Percentiles rank a stretch among this genome's conserved stretches.
Evolutionary conservation across 2,329 filamentous ascomycete genomes (phyloP).

Genomic region (Mycosphaerella sp.): DNA sequence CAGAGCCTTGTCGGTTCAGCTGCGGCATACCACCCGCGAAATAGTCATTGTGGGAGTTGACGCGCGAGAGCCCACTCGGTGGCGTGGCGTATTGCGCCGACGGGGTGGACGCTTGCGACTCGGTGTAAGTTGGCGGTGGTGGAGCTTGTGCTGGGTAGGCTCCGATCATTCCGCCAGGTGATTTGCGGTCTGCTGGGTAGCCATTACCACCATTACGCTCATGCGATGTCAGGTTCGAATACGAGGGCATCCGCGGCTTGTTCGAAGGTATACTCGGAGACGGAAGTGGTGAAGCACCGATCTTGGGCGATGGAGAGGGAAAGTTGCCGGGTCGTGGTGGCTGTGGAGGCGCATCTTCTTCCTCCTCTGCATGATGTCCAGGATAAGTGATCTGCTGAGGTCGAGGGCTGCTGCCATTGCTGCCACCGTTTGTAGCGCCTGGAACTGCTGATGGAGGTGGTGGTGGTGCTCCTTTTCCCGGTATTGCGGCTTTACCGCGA

Average conservation of each 20-base stretch:
- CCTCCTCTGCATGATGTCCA: slow-evolving; percentile 23
- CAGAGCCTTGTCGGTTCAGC: slow-evolving; percentile 18
- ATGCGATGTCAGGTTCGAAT: slow-evolving; percentile 8
- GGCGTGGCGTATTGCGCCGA: slow-evolving; percentile 32
- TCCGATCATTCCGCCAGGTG: slow-evolving; percentile 14
- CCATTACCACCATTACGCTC: slow-evolving; percentile 2
- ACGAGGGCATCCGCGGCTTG: slow-evolving; percentile 26
- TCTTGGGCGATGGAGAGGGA: slow-evolving; percentile 12
- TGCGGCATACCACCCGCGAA: slow-evolving; percentile 18
- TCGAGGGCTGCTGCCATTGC: slow-evolving; percentile 3
- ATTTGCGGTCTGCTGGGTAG: slow-evolving; percentile 22
- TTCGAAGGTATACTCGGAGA: slow-evolving; percentile 19
- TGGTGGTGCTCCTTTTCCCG: slow-evolving; percentile 3
- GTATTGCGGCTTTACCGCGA: slow-evolving; percentile 10
- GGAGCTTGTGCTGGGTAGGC: slow-evolving; percentile 8
- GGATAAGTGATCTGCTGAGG: slow-evolving; percentile 4
- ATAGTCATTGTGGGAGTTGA: slow-evolving; percentile 25
- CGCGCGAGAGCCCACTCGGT: slow-evolving; percentile 16
- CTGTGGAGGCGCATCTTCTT: slow-evolving; percentile 30
- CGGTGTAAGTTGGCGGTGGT: slow-evolving; percentile 21
- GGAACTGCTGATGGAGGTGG: neutral
- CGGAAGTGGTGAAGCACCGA: slow-evolving; percentile 6
- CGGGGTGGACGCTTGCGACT: slow-evolving; percentile 28
- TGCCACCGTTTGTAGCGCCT: slow-evolving; percentile 2
- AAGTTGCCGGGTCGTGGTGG: slow-evolving; percentile 29